phyloP scores from a whole-genome alignment of 495 filamentous ascomycete genomes.

The Chaetomium cochliodes region DNA sequence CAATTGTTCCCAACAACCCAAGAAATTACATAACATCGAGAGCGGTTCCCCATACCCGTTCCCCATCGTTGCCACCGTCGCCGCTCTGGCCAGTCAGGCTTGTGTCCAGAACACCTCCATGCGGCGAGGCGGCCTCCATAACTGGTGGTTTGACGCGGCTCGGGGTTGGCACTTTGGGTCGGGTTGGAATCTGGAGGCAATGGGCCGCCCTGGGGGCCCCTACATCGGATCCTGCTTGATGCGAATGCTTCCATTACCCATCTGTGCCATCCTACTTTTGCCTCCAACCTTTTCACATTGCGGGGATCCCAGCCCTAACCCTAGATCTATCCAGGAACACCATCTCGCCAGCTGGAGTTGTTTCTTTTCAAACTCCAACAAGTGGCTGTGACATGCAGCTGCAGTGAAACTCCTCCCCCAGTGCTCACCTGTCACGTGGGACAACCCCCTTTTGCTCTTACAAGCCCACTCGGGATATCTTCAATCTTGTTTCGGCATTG shows the following conservation, averaged over 20 bases:
- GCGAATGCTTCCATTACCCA: neutral
- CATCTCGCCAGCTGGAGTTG: neutral
- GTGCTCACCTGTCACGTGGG: neutral
- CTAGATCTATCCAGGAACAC: neutral
- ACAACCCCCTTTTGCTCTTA: neutral
- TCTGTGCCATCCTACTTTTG: neutral
- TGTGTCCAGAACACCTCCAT: neutral
- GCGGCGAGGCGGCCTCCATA: neutral
- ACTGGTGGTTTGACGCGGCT: neutral
- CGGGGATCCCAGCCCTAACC: neutral
- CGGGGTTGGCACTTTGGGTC: no score
- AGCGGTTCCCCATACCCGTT: neutral
- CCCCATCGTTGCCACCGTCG: neutral
- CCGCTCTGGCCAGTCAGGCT: no score
- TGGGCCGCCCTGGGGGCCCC: no score
- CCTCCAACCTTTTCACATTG: no score
- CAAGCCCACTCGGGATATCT: neutral
- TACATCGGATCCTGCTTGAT: neutral
- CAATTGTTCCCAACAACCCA: neutral
- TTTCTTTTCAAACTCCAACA: neutral
- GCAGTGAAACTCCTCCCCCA: neutral
- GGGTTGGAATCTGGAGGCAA: no score
- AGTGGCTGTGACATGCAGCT: constrained; percentile 1
- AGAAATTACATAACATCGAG: neutral
- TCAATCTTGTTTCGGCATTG: neutral